Percentiles rank a stretch among this genome's conserved stretches.
phyloP scores from a whole-genome alignment of 345 rosid genomes.

The Gossypium rotundifolium region DNA sequence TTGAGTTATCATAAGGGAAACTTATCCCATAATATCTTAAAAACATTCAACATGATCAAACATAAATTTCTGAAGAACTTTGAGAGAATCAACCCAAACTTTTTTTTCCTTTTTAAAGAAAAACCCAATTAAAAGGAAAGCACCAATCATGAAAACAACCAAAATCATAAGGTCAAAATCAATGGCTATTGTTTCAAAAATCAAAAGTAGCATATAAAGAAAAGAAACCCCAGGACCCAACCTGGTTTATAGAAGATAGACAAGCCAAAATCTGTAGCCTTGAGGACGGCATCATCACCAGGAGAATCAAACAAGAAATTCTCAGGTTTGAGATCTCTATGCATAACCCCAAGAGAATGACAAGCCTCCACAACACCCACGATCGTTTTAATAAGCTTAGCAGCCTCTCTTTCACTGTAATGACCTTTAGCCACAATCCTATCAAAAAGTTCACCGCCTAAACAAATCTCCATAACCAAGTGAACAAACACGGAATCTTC shows the following conservation, averaged over 20 bases:
- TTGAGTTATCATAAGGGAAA: no score
- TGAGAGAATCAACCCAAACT: no score
- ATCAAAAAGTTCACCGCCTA: slow-evolving; percentile 94
- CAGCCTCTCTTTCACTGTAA: slow-evolving; percentile 89
- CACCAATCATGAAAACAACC: no score
- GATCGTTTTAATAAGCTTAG: slow-evolving; percentile 72
- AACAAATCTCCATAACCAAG: slow-evolving; percentile 94
- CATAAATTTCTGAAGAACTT: no score
- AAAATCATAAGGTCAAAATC: neutral
- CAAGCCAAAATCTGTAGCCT: slow-evolving; percentile 88
- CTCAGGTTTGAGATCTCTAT: slow-evolving; percentile 97
- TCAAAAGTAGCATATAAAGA: neutral
- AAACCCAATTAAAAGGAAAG: no score
- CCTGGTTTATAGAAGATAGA: slow-evolving; percentile 97
- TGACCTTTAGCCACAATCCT: slow-evolving; percentile 88
- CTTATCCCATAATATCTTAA: no score
- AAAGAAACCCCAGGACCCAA: slow-evolving; percentile 15
- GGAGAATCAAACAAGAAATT: slow-evolving; percentile 85
- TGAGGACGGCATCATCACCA: slow-evolving; percentile 70
- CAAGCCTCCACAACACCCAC: slow-evolving; percentile 89
- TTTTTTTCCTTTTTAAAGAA: no score
- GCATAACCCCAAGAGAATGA: slow-evolving; percentile 96
- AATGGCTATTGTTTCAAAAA: neutral
- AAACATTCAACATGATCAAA: no score
- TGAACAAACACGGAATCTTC: slow-evolving; percentile 92